Conservation (phyloP, 805 yeast species). For the Nakazawaea molendinolei region DNA sequence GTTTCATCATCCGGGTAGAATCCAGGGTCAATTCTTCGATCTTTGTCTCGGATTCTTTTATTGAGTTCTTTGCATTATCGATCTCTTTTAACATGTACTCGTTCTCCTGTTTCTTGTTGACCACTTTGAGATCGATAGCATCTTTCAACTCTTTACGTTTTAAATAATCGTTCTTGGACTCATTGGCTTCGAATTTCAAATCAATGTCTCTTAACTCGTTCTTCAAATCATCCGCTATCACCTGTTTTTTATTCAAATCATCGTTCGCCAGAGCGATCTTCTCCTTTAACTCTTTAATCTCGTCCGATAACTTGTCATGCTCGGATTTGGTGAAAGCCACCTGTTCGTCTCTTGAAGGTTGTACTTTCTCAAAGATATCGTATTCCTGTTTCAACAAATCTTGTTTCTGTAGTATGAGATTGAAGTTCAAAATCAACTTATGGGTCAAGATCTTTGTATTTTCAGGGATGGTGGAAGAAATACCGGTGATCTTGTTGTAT, state of each 20-base stretch:
- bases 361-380: constrained; percentile 34
- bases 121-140: constrained; percentile 38
- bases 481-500: constrained; percentile 27
- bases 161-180: constrained; percentile 34
- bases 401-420: constrained; percentile 37
- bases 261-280: constrained; percentile 24
- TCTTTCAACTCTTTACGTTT: constrained; percentile 36
- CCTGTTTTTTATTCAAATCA: constrained; percentile 20
- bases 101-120: constrained; percentile 42
- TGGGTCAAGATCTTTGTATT: constrained; percentile 49
- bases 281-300: constrained; percentile 34
- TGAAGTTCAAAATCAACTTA: constrained; percentile 50
- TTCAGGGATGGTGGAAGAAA: constrained; percentile 19
- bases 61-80: constrained; percentile 43
- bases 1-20: not conserved
- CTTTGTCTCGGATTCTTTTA: constrained; percentile 32
- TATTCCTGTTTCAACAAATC: constrained; percentile 40
- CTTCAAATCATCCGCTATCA: constrained; percentile 15
- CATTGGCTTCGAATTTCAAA: constrained; percentile 21
- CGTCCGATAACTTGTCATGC: constrained; percentile 37
- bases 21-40: constrained; percentile 1
- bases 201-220: constrained; percentile 22
- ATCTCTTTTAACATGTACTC: constrained; percentile 59
- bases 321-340: constrained; percentile 36
- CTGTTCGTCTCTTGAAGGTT: constrained; percentile 34